Conservation (phyloP, 1,139 yeast species). For the Pichiaceae sp. region DNA sequence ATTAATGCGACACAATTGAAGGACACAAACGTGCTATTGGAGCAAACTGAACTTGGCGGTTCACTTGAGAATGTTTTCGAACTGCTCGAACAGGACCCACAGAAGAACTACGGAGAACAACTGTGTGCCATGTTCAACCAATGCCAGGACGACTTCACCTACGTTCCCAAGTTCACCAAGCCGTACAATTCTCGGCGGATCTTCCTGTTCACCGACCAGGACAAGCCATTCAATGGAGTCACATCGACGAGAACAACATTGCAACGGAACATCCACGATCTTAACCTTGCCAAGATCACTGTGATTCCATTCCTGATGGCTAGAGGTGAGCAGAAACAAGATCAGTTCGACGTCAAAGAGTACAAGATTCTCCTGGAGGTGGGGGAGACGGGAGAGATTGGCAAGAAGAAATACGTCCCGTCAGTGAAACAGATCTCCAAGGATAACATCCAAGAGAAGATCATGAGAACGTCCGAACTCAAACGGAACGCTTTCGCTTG, state of each 20-base stretch:
- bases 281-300: slow-evolving; percentile 40
- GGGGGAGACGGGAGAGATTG: slow-evolving; percentile 8
- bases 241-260: slow-evolving; percentile 31
- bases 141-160: slow-evolving; percentile 29
- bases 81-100: slow-evolving; percentile 8
- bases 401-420: slow-evolving; percentile 8
- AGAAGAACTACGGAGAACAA: slow-evolving; percentile 15
- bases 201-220: slow-evolving; percentile 55
- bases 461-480: slow-evolving; percentile 48
- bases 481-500: slow-evolving; percentile 57
- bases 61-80: slow-evolving; percentile 21
- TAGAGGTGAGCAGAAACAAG: slow-evolving; percentile 11
- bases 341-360: slow-evolving; percentile 40
- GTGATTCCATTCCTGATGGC: slow-evolving; percentile 62
- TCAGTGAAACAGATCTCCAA: slow-evolving; percentile 35
- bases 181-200: slow-evolving; percentile 33
- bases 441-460: slow-evolving; percentile 37
- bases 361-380: slow-evolving; percentile 38
- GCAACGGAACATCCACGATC: slow-evolving; percentile 54
- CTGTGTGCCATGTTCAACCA: slow-evolving; percentile 24
- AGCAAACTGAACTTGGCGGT: slow-evolving; percentile 17
- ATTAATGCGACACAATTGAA: slow-evolving; percentile 33
- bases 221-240: slow-evolving; percentile 35
- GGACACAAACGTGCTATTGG: slow-evolving; percentile 28
- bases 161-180: slow-evolving; percentile 24